These are phyloP conservation scores for Grigorovia jiainica DNA, from an alignment of 805 yeast genomes.

Conservation along the genomic window DNA sequence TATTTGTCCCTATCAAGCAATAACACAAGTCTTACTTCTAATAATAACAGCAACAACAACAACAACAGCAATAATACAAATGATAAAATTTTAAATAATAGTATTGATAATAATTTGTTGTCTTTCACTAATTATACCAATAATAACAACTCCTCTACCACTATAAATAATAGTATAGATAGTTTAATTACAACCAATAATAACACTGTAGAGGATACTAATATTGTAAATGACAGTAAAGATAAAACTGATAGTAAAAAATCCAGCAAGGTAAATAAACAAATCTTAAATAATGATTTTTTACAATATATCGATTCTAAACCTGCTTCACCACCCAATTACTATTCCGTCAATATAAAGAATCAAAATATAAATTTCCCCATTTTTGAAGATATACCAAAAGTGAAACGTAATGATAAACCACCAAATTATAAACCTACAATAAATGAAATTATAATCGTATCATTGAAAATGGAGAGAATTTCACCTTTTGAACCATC, in stretches of 20 bases:
- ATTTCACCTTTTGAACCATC: conserved; percentile 65
- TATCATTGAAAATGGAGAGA: conserved; percentile 66
- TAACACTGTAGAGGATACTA: not conserved
- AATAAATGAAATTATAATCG: conserved; percentile 46
- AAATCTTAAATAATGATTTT: conserved; percentile 8
- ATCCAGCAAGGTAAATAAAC: too few relatives aligned
- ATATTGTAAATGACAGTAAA: too few relatives aligned
- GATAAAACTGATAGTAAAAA: too few relatives aligned
- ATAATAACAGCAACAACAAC: not conserved
- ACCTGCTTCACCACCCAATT: conserved; percentile 30
- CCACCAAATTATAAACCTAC: conserved; percentile 67
- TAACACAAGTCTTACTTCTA: not conserved
- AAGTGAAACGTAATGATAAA: conserved; percentile 19
- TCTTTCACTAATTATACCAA: not conserved
- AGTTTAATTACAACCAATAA: too few relatives aligned
- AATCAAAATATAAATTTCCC: conserved; percentile 25
- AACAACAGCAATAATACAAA: too few relatives aligned
- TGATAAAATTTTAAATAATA: not conserved
- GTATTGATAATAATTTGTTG: not conserved
- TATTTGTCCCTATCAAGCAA: conserved; percentile 1
- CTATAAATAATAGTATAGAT: not conserved
- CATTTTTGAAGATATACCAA: conserved; percentile 33
- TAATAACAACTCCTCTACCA: not conserved
- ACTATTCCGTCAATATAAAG: conserved; percentile 17
- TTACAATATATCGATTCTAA: conserved; percentile 29